Base-by-base conservation (phyloP, 768 basidiomycete species). In the Chalciporus chontae region DNA sequence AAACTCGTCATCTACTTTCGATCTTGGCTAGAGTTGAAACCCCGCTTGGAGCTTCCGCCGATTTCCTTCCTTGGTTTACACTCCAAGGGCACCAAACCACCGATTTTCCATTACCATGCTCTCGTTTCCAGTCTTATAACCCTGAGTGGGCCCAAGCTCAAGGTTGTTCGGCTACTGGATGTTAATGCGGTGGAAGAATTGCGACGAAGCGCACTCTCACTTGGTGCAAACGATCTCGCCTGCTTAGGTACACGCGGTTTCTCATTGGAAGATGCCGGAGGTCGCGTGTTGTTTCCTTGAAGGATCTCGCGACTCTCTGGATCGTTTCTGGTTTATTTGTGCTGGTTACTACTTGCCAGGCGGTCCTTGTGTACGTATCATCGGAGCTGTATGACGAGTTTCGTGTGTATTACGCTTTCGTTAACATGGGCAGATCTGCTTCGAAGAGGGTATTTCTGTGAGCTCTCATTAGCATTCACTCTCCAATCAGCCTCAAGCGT, bases 1-100 rank as follows among this genome's bases (percentile, higher is more conserved):
- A 64, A 52, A 26, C 58, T 65, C n/a, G 46, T 65, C 9, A 56
- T 65, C 32, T 60, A 57, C 43, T 46, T 65, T 40, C 60, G 51
- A 23, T 53, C 60, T 23, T 67, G 64, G 64, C 31, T 50, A 19
- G 64, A 62, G 38, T 32, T 65, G 17, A 56, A 40, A 23, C 38
- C 45, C 26, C 32, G n/a, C 34, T 65, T 65, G 18, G 19, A 47
- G 21, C 53, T 65, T 8, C 64, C 65, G 11, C 56, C 65, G 7
- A 34, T 65, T 44, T 65, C 63, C n/a, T 54, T 39, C 38, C 58
- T 65, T 29, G 52, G 60, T 23, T 32, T 67, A 21, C 44, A 65
- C 39, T 54, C 56, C 37, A 67, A 62, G 37, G 38, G 48, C 17
- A 10, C 19, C 4, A 53, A 56, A 34, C 49, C 43, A 21, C 52